A percentile compares a stretch with the other conserved stretches of the same genome.
Evolutionary conservation across 495 filamentous ascomycete species (phyloP).

Genomic region (Copromyces sp.): DNA sequence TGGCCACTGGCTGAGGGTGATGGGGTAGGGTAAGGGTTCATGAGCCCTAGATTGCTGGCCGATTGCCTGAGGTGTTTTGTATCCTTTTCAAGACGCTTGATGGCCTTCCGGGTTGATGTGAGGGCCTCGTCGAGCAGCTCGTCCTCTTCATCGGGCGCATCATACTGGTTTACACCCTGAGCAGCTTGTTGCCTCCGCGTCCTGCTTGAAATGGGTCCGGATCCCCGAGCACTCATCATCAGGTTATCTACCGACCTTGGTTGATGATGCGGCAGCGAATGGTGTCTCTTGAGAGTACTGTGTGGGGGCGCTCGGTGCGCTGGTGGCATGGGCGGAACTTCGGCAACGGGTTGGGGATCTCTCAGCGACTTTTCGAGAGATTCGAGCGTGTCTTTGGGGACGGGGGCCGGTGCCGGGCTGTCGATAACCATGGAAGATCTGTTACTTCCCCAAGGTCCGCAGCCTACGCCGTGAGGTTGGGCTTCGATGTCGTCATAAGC

Average conservation of each 20-base stretch:
- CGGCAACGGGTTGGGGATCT: constrained; percentile 53
- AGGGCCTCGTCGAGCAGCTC: constrained; percentile 82
- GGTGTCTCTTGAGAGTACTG: constrained; percentile 51
- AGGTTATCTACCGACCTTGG: constrained; percentile 56
- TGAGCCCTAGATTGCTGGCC: constrained; percentile 47
- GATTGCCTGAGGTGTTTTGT: constrained; percentile 43
- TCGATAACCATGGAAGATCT: constrained; percentile 79
- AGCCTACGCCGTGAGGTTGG: constrained; percentile 47
- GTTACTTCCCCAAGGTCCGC: constrained; percentile 76
- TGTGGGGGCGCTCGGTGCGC: constrained; percentile 41
- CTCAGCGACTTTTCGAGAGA: constrained; percentile 71
- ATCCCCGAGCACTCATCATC: constrained; percentile 38
- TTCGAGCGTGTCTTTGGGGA: constrained; percentile 51
- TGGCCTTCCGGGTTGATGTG: constrained; percentile 37
- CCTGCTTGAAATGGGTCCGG: constrained; percentile 66
- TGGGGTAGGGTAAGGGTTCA: constrained; percentile 84
- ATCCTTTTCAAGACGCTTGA: constrained; percentile 42
- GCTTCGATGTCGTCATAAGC: constrained; percentile 79
- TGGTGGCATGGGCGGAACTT: constrained; percentile 48
- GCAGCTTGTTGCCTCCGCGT: constrained; percentile 73
- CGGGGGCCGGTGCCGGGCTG: constrained; percentile 37
- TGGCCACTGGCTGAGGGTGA: constrained; percentile 80
- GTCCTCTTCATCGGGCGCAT: constrained; percentile 93
- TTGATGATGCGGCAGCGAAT: constrained; percentile 64
- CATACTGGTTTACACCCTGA: constrained; percentile 73